These are phyloP conservation scores for Evernia prunastri DNA, from an alignment of 495 filamentous ascomycete genomes.

Conservation along the genomic window DNA sequence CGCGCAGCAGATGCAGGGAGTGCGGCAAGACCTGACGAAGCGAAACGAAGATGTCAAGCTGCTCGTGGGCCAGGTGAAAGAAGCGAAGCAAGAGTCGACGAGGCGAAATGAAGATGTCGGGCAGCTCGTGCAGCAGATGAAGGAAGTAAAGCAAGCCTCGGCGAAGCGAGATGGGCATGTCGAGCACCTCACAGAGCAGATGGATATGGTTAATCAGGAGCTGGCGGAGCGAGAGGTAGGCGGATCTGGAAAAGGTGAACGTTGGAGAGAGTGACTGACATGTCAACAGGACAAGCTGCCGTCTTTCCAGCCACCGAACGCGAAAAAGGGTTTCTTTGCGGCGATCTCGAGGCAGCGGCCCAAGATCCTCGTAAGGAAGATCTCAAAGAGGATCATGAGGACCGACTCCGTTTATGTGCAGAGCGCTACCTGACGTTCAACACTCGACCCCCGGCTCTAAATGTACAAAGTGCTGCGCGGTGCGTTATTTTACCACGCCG, in stretches of 20 bases:
- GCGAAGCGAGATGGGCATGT: neutral
- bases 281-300: neutral
- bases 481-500: neutral
- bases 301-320: neutral
- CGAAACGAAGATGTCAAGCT: too few species aligned
- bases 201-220: neutral
- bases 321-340: neutral
- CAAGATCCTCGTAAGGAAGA: neutral
- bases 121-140: neutral
- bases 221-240: constrained; percentile 4
- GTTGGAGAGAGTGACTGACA: neutral
- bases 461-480: constrained; percentile 3
- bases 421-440: neutral
- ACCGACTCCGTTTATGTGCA: neutral
- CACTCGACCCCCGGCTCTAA: neutral
- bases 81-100: too few species aligned
- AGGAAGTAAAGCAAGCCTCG: neutral
- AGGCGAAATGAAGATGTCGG: neutral
- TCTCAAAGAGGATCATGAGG: neutral
- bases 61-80: too few species aligned
- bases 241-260: neutral
- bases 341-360: neutral
- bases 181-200: neutral
- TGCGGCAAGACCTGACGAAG: neutral
- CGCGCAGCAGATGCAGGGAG: neutral